A percentile compares a stretch with the other conserved stretches of the same genome.
phyloP scores from a whole-genome alignment of 148 eudicot species.

The Arbutus unedo region DNA sequence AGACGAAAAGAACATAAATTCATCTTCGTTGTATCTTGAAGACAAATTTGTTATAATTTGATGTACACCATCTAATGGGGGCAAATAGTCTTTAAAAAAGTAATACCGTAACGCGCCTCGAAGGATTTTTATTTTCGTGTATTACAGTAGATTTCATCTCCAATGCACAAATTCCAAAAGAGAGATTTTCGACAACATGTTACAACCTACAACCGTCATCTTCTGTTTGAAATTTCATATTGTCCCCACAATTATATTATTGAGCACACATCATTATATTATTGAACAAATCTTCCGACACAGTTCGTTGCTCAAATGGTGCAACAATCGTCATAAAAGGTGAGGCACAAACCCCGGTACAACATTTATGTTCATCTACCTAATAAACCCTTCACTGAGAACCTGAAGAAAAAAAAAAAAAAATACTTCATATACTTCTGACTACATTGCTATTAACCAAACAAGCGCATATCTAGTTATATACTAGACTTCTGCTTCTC shows the following conservation, averaged over 20 bases:
- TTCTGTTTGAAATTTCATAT: too few relatives aligned
- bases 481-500: neutral
- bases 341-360: neutral
- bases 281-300: neutral
- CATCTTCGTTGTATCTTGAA: too few relatives aligned
- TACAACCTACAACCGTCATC: too few relatives aligned
- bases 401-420: neutral
- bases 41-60: too few relatives aligned
- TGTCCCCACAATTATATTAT: neutral
- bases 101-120: too few relatives aligned
- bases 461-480: neutral
- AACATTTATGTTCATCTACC: neutral
- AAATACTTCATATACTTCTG: neutral
- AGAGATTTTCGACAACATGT: too few relatives aligned
- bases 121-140: too few relatives aligned
- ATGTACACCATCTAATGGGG: too few relatives aligned
- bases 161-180: too few relatives aligned
- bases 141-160: too few relatives aligned
- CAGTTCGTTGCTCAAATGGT: neutral
- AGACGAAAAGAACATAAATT: too few relatives aligned
- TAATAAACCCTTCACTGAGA: neutral
- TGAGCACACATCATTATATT: neutral
- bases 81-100: too few relatives aligned
- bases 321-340: neutral
- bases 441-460: conserved; percentile 6